Conservation (phyloP, 495 filamentous ascomycete species). For the Cryomyces antarcticus region DNA sequence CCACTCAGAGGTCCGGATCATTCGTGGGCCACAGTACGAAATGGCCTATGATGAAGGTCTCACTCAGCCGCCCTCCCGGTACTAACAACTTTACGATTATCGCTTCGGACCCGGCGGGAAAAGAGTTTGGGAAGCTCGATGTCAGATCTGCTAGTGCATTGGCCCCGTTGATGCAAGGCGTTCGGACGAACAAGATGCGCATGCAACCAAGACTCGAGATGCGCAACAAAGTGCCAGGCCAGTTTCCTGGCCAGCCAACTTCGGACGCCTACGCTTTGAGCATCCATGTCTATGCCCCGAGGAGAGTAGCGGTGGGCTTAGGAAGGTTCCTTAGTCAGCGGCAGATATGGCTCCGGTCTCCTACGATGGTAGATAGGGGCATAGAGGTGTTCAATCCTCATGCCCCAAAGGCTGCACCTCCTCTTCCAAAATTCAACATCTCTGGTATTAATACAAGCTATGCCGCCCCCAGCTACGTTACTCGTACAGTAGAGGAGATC, state of each 20-base stretch:
- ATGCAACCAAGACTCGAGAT: slow-evolving; percentile 45
- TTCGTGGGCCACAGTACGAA: slow-evolving; percentile 26
- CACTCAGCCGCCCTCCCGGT: slow-evolving; percentile 33
- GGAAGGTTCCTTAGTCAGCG: slow-evolving; percentile 43
- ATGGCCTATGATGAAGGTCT: slow-evolving; percentile 58
- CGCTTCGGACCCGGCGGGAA: slow-evolving; percentile 47
- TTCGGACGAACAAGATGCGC: slow-evolving; percentile 33
- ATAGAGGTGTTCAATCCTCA: slow-evolving; percentile 52
- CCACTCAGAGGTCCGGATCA: slow-evolving; percentile 36
- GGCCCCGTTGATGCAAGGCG: slow-evolving; percentile 44
- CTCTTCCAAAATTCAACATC: neutral
- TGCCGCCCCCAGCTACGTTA: slow-evolving; percentile 21
- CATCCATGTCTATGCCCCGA: slow-evolving; percentile 64
- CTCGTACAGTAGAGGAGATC: slow-evolving; percentile 63
- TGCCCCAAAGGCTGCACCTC: slow-evolving; percentile 19
- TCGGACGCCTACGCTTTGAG: slow-evolving; percentile 35
- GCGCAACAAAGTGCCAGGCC: slow-evolving; percentile 32
- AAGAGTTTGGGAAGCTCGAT: slow-evolving; percentile 58
- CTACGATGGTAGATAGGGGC: slow-evolving; percentile 19
- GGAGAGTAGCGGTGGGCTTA: slow-evolving; percentile 37
- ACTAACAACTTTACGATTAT: slow-evolving; percentile 36
- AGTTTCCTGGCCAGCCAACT: slow-evolving; percentile 33
- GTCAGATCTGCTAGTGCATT: slow-evolving; percentile 43
- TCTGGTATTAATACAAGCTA: neutral
- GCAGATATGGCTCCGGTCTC: slow-evolving; percentile 37